phyloP scores from a whole-genome alignment of 2,329 filamentous ascomycete genomes.

The Rutstroemia sp. region DNA sequence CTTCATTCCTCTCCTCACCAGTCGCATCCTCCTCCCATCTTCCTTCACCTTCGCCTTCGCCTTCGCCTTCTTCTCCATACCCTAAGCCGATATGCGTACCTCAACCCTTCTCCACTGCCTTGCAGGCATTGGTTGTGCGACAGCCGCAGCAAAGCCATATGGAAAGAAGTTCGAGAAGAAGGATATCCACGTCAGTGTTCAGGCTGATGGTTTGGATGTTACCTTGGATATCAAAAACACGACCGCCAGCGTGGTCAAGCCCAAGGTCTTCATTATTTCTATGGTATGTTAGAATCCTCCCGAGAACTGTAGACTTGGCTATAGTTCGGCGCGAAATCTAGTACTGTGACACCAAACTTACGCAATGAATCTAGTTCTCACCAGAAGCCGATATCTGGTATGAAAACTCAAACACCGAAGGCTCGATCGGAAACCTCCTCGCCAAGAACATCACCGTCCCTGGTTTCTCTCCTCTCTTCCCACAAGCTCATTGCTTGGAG shows the following conservation, averaged over 20 bases:
- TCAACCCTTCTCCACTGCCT: conserved; percentile 2
- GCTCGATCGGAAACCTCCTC: conserved; percentile 45
- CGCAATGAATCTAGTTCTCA: conserved; percentile 40
- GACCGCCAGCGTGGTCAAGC: conserved; percentile 24
- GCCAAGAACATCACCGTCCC: conserved; percentile 50
- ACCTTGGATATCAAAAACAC: not conserved
- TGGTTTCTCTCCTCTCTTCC: conserved; percentile 59
- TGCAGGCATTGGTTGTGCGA: not conserved
- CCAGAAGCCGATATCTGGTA: conserved; percentile 58
- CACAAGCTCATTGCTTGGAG: conserved; percentile 55
- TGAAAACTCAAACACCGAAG: conserved; percentile 37
- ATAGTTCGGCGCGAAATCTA: too few species aligned
- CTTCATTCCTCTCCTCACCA: not conserved
- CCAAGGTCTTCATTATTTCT: conserved; percentile 56
- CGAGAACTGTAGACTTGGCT: not conserved
- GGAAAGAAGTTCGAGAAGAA: not conserved
- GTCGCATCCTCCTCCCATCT: not conserved
- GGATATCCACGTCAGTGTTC: conserved; percentile 1
- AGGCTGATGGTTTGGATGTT: conserved; percentile 1
- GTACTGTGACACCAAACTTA: too few species aligned
- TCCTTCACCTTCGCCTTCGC: not conserved
- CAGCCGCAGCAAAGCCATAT: conserved; percentile 5
- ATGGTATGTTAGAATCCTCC: conserved; percentile 40
- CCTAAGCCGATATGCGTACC: conserved; percentile 3
- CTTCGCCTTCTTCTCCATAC: not conserved